Evolutionary conservation across 1,139 yeast genomes (phyloP), one percentile per base, ranked within the genome.

Genomic region (Wickerhamomyces sp.): DNA sequence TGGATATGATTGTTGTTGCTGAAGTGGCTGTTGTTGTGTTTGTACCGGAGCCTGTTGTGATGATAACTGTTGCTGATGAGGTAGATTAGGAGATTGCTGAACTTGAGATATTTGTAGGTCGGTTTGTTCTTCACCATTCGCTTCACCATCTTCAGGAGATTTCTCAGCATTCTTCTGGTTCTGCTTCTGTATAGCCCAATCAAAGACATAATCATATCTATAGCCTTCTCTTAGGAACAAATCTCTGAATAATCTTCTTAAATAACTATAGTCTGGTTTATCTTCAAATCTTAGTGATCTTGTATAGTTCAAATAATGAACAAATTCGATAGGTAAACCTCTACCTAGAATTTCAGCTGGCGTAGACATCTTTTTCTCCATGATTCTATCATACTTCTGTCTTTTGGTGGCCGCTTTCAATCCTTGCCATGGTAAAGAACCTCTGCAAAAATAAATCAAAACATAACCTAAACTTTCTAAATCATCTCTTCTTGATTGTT

Each of bases 361-460:
- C 10, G 96, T 89, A 42, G 95, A 83, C 84, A 93, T 84, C 68
- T 93, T 93, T 75, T 89, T 89, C 65, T 93, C 98, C 89, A 91
- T 84, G 61, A 93, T 93, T 53, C 97, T 79, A 67, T 91, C 97
- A 68, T 93, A 93, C 69, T 93, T 93, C 67, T 93, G 98, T 68
- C 95, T 84, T 72, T 93, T 93, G 15, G 98, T 90, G 40, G 93
- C 95, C 33, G 99, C 99, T 66, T 90, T 90, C 60, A 93, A 79
- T 13, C 99, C 99, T 71, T 93, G 99, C 99, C 99, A 93, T 45
- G 99, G 99, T 62, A 93, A 75, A 26, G 94, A 87, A 36, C 99
- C 99, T 53, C 96, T 81, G 66, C 95, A 83, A 65, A 93, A 93
- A 69, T 93, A 93, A 60, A 93, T 89, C 62, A 93, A 79, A 39